Base-by-base conservation (phyloP, 2,329 filamentous ascomycete species). In the Talaromyces funiculosus region DNA sequence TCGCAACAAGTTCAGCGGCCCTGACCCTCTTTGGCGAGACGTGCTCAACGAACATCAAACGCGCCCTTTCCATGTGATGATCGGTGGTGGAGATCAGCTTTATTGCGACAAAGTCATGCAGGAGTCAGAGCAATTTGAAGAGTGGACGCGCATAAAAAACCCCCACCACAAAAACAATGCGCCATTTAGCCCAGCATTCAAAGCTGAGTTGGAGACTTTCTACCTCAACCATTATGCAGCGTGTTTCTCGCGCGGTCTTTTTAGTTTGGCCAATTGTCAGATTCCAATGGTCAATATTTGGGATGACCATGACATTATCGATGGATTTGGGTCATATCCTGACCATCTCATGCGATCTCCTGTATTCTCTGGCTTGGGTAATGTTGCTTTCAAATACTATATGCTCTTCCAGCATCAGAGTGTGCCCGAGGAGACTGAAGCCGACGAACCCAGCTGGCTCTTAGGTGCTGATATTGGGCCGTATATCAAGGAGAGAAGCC, bases 281-380 rank as follows among this genome's bases (percentile, higher is more conserved):
- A 97, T 99, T 49, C 92, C 94, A 8, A 97, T 97, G 92, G 85
- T 99, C 68, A 99, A 99, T 72, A 92, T 99, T 73, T 97, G 90
- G 81, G 93, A 97, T 73, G 94, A 97, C 68, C 94, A 97, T 71
- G 90, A 94, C 67, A 89, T 92, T 66, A 92, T 92, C 64, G 89
- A 92, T 74, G 94, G 95, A 0, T 99, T 88, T 71, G 94, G 94
- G 6, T 96, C 92, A 0, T 99, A 97, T 72, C 87, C 92, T 3
- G 85, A 97, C 66, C 86, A 90, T 66, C 94, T 96, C 69, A 97
- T 97, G 91, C 85, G 84, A 65, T 90, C 90, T 2, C 89, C 90
- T 0, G 31, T 53, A 42, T 96, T 99, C 72, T 88, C 87, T 2
- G 94, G 95, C 0, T 76, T 99, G 8, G 95, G 94, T 2, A 89